These are phyloP conservation scores for Aspergillus tubingensis DNA, from an alignment of 2,329 filamentous ascomycete species.

Conservation along the genomic window DNA sequence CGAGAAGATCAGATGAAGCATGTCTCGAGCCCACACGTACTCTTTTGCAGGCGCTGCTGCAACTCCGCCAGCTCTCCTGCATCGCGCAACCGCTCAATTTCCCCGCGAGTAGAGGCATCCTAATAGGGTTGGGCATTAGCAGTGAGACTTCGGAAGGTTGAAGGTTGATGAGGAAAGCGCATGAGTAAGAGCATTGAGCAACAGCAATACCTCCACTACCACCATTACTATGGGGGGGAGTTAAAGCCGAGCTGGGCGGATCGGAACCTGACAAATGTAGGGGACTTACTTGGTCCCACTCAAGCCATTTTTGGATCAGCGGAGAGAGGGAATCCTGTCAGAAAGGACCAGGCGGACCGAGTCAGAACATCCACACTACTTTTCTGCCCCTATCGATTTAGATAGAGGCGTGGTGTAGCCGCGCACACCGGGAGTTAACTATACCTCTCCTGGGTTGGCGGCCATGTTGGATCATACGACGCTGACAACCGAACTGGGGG, in stretches of 20 bases:
- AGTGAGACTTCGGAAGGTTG: neutral
- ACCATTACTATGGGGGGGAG: too few relatives aligned
- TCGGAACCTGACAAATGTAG: neutral
- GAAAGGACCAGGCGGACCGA: slow-evolving; percentile 10
- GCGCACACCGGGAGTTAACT: slow-evolving; percentile 5
- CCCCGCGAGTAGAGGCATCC: slow-evolving; percentile 55
- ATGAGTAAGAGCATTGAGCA: neutral
- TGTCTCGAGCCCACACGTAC: slow-evolving; percentile 32
- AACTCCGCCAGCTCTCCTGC: slow-evolving; percentile 51
- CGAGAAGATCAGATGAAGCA: neutral
- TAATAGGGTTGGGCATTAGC: slow-evolving; percentile 23
- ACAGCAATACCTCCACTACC: too few relatives aligned
- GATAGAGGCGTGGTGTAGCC: neutral
- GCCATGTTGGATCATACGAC: slow-evolving; percentile 31
- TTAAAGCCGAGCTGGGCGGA: neutral
- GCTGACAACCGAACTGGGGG: neutral
- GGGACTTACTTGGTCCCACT: slow-evolving; percentile 52
- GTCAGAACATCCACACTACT: slow-evolving; percentile 4
- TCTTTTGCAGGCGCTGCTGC: slow-evolving; percentile 54
- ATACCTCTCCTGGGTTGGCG: slow-evolving; percentile 21
- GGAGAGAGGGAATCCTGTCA: slow-evolving; percentile 36
- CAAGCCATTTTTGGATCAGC: slow-evolving; percentile 59
- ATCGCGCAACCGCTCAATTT: slow-evolving; percentile 56
- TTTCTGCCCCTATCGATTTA: too few relatives aligned
- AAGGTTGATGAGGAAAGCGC: neutral